Conservation (phyloP, 495 filamentous ascomycete species). For the Neurospora sp. region DNA sequence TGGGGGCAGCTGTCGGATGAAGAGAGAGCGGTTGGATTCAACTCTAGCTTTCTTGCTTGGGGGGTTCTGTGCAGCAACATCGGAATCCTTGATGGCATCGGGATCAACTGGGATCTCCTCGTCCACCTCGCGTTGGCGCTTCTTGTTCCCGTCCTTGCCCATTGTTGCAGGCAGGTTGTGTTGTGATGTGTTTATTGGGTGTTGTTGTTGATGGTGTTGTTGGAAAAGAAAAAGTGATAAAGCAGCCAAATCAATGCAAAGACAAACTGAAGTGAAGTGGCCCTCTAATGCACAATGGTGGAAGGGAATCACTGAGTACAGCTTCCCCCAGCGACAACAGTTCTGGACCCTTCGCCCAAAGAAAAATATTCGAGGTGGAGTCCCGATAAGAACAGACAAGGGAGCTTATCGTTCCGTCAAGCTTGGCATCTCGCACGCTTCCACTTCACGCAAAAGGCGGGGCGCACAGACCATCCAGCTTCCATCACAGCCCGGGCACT, state of each 20-base stretch:
- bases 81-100: conserved; percentile 6
- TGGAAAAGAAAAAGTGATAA: not conserved
- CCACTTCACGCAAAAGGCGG: not conserved
- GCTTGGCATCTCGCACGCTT: not conserved
- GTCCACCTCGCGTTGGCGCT: conserved; percentile 22
- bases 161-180: conserved; percentile 13
- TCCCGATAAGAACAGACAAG: not conserved
- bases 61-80: conserved; percentile 4
- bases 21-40: conserved; percentile 58
- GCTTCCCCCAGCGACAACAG: not conserved
- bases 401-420: not conserved
- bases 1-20: conserved; percentile 76
- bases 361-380: not conserved
- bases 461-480: conserved; percentile 1
- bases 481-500: not conserved
- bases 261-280: not conserved
- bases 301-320: not conserved
- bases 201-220: not conserved
- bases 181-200: not conserved
- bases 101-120: conserved; percentile 1
- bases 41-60: conserved; percentile 34
- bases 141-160: conserved; percentile 24
- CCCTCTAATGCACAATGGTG: not conserved
- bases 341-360: not conserved
- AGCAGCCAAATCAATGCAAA: conserved; percentile 3